Conservation (phyloP, 2,329 filamentous ascomycete genomes). For the Didymella arachidicola region DNA sequence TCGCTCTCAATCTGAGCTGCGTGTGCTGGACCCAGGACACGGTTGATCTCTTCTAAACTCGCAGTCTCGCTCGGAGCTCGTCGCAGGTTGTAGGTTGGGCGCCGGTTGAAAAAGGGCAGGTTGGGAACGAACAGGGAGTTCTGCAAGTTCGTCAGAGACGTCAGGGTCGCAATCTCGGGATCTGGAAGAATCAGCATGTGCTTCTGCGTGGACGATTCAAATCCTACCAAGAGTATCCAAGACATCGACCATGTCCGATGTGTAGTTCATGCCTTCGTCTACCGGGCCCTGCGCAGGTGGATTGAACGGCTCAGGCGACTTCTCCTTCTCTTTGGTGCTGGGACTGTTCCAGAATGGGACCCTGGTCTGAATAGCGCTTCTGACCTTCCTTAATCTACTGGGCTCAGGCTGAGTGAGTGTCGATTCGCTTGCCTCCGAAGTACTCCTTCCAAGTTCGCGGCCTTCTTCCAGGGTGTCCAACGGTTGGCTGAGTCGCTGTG, state of each 20-base stretch:
- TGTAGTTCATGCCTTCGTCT: conserved; percentile 58
- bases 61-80: conserved; percentile 53
- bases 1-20: conserved; percentile 27
- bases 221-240: conserved; percentile 72
- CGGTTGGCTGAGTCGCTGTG: conserved; percentile 34
- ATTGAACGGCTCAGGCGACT: conserved; percentile 8
- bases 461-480: conserved; percentile 43
- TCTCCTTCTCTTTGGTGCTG: conserved; percentile 20
- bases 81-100: conserved; percentile 78
- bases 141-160: conserved; percentile 86
- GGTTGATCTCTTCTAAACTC: conserved; percentile 44
- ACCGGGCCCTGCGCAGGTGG: conserved; percentile 3
- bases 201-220: neutral
- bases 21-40: conserved; percentile 33
- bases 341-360: conserved; percentile 40
- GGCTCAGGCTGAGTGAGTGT: conserved; percentile 25
- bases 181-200: conserved; percentile 60
- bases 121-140: conserved; percentile 88
- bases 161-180: conserved; percentile 82
- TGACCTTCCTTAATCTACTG: conserved; percentile 39
- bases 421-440: conserved; percentile 31
- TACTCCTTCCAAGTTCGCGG: conserved; percentile 30
- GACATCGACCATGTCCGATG: conserved; percentile 69
- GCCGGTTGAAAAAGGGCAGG: conserved; percentile 79
- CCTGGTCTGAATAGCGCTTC: conserved; percentile 38